phyloP scores from a whole-genome alignment of 2,329 filamentous ascomycete species.

The Emericellopsis atlantica region DNA sequence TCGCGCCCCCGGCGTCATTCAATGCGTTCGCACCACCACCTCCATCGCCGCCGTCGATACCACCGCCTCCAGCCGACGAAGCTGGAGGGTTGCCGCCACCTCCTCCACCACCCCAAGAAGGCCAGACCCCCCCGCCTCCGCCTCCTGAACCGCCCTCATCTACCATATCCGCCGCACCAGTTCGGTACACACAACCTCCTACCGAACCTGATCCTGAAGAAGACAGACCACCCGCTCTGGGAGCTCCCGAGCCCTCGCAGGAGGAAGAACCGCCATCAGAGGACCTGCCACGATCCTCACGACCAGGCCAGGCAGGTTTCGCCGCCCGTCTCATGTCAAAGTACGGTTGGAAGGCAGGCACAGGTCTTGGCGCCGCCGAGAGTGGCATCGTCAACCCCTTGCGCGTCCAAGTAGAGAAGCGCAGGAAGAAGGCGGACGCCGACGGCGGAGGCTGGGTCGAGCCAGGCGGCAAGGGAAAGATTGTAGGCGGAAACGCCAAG shows the following conservation, averaged over 20 bases:
- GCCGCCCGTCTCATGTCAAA: conserved; percentile 83
- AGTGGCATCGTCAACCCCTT: conserved; percentile 79
- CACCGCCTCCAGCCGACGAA: too few relatives aligned
- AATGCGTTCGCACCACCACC: conserved; percentile 44
- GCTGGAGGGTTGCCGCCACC: too few relatives aligned
- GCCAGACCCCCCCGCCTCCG: conserved; percentile 15
- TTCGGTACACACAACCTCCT: conserved; percentile 47
- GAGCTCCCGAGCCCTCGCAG: conserved; percentile 29
- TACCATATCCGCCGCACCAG: conserved; percentile 65
- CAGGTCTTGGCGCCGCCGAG: conserved; percentile 71
- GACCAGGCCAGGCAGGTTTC: conserved; percentile 73
- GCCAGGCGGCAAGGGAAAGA: conserved; percentile 59
- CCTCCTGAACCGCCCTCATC: conserved; percentile 30
- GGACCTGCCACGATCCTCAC: conserved; percentile 38
- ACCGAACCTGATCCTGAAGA: conserved; percentile 21
- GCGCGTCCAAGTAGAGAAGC: conserved; percentile 73
- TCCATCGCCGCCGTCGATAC: conserved; percentile 26
- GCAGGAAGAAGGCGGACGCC: conserved; percentile 64
- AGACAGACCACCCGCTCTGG: conserved; percentile 26
- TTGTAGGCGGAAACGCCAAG: conserved; percentile 43
- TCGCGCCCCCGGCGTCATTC: conserved; percentile 45
- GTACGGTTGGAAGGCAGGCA: conserved; percentile 84
- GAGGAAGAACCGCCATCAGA: conserved; percentile 12
- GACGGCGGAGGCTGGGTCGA: conserved; percentile 69
- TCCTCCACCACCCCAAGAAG: conserved; percentile 27